These are phyloP conservation scores for Xylariomycetidae sp. DNA, from an alignment of 2,329 filamentous ascomycete species.

Conservation along the genomic window DNA sequence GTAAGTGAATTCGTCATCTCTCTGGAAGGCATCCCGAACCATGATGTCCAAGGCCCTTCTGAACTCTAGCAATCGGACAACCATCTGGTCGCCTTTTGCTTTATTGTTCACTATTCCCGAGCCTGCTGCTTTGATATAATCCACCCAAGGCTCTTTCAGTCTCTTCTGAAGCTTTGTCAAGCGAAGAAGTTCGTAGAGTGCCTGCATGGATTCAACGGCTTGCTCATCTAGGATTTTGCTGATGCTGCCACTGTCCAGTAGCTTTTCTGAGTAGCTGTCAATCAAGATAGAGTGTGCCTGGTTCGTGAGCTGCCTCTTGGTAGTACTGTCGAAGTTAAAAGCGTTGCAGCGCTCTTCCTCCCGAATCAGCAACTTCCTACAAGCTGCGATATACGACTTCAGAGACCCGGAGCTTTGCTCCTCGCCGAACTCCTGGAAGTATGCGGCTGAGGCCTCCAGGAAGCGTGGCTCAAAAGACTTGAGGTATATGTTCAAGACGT, in stretches of 20 bases:
- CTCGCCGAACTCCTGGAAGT: conserved; percentile 64
- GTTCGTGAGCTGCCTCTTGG: conserved; percentile 68
- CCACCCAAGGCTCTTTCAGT: conserved; percentile 67
- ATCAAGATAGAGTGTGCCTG: conserved; percentile 70
- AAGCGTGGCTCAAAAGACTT: conserved; percentile 74
- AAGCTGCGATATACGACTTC: conserved; percentile 68
- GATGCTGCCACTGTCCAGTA: conserved; percentile 62
- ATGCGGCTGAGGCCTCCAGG: conserved; percentile 59
- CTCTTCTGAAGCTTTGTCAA: conserved; percentile 64
- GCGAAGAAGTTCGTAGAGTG: conserved; percentile 71
- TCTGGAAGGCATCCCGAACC: conserved; percentile 69
- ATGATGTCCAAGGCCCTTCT: conserved; percentile 74
- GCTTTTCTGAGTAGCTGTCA: conserved; percentile 55
- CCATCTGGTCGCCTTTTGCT: conserved; percentile 76
- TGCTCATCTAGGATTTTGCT: conserved; percentile 66
- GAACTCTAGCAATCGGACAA: conserved; percentile 72
- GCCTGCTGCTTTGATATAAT: conserved; percentile 73
- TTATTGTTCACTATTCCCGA: conserved; percentile 74
- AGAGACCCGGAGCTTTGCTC: conserved; percentile 58
- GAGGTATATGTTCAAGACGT: conserved; percentile 76
- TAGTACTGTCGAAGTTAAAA: conserved; percentile 77
- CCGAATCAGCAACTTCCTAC: conserved; percentile 59
- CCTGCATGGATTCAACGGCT: conserved; percentile 63
- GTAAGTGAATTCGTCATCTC: conserved; percentile 71
- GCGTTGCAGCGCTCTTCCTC: conserved; percentile 74